Conservation (phyloP, 2,329 filamentous ascomycete genomes). For the Pleoardoris graminearum region DNA sequence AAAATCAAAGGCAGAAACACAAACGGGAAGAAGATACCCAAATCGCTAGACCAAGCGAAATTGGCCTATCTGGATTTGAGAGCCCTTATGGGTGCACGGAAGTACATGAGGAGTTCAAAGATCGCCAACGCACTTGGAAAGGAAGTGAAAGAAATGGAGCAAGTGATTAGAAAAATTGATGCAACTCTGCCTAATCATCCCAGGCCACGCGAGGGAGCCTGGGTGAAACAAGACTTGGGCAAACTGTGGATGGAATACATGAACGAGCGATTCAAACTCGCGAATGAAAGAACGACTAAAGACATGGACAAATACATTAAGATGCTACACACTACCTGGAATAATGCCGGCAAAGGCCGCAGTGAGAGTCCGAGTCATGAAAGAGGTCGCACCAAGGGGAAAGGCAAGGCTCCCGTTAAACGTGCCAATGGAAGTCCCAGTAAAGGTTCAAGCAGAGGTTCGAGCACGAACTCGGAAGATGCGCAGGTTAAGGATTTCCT, state of each 20-base stretch:
- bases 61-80: background rate
- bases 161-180: background rate
- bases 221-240: background rate
- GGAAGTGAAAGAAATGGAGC: background rate
- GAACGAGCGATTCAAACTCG: background rate
- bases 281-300: background rate
- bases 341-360: background rate
- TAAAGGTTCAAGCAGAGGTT: too few relatives aligned
- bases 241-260: constrained; percentile 2
- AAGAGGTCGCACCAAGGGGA: too few relatives aligned
- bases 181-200: background rate
- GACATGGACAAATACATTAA: constrained; percentile 1
- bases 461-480: too few relatives aligned
- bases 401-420: too few relatives aligned
- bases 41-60: background rate
- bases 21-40: background rate
- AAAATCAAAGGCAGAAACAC: too few relatives aligned
- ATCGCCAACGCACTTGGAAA: background rate
- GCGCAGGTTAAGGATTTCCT: too few relatives aligned
- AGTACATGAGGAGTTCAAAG: background rate
- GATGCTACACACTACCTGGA: background rate
- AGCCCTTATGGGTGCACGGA: background rate
- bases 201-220: background rate
- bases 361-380: too few relatives aligned
- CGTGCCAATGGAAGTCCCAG: too few relatives aligned